phyloP scores from a whole-genome alignment of 2,329 filamentous ascomycete species.

The Pestalotiopsis sp. region DNA sequence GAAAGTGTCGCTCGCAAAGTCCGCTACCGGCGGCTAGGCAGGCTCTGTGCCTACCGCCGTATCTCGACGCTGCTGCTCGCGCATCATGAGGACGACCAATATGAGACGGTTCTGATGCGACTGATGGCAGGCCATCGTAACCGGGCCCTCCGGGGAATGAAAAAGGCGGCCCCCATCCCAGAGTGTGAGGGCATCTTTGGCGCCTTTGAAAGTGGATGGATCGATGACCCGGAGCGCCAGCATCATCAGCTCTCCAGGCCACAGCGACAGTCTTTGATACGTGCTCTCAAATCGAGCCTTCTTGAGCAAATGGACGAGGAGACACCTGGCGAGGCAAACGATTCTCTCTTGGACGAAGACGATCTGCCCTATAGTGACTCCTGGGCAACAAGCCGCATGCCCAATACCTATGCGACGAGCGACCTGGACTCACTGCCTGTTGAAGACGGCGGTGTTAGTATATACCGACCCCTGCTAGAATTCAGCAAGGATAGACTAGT shows the following conservation, averaged over 20 bases:
- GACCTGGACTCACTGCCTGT: conserved; percentile 32
- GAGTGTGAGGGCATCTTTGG: conserved; percentile 79
- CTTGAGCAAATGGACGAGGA: conserved; percentile 15
- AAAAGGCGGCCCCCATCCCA: conserved; percentile 68
- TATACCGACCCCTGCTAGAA: conserved; percentile 70
- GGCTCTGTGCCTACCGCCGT: conserved; percentile 51
- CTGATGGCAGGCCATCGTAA: conserved; percentile 67
- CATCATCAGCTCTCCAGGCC: conserved; percentile 29
- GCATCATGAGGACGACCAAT: conserved; percentile 89
- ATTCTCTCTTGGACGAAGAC: conserved; percentile 11
- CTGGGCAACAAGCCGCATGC: background rate
- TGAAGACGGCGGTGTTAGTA: conserved; percentile 67
- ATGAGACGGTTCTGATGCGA: conserved; percentile 86
- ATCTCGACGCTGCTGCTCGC: conserved; percentile 72
- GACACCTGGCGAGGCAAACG: conserved; percentile 17
- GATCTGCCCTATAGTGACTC: background rate
- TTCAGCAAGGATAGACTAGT: conserved; percentile 76
- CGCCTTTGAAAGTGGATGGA: conserved; percentile 66
- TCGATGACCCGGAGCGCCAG: conserved; percentile 44
- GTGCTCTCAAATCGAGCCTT: conserved; percentile 27
- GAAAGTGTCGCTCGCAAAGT: conserved; percentile 76
- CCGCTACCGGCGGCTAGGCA: conserved; percentile 74
- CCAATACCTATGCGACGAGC: conserved; percentile 11
- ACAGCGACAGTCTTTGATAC: conserved; percentile 26
- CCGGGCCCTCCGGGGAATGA: conserved; percentile 75